phyloP scores from a whole-genome alignment of 169 alveolate species.

The Cryptosporidium canis region DNA sequence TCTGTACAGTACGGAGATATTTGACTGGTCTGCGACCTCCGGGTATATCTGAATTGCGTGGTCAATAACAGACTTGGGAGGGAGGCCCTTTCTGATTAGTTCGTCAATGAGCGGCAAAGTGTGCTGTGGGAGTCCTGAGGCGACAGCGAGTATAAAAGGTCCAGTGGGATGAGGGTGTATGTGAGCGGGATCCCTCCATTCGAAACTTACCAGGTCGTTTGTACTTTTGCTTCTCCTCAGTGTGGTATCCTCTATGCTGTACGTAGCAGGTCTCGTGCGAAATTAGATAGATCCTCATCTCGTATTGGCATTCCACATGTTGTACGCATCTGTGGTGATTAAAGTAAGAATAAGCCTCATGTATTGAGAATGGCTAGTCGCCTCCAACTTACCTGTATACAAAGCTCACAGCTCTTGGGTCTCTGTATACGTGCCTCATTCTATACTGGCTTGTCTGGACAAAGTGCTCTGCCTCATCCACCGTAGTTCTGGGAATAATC shows the following conservation, averaged over 20 bases:
- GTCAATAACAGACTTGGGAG: conserved; percentile 69
- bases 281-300: conserved; percentile 55
- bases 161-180: neutral
- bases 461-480: conserved; percentile 71
- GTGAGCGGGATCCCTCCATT: neutral
- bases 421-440: conserved; percentile 71
- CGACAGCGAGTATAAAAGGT: neutral
- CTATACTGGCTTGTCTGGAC: conserved; percentile 72
- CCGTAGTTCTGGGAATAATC: conserved; percentile 65
- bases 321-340: conserved; percentile 37
- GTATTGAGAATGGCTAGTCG: neutral
- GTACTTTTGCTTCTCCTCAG: conserved; percentile 65
- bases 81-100: conserved; percentile 63
- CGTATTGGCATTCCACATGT: conserved; percentile 70
- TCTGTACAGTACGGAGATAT: conserved; percentile 54
- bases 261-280: conserved; percentile 73
- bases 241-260: conserved; percentile 67
- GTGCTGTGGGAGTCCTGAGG: conserved; percentile 68
- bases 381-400: conserved; percentile 49
- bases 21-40: conserved; percentile 68
- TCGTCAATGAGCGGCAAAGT: conserved; percentile 69
- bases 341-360: neutral
- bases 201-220: conserved; percentile 65
- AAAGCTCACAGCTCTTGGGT: conserved; percentile 72
- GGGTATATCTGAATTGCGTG: conserved; percentile 71